Percentiles rank a stretch among this genome's conserved stretches.
Conservation (phyloP, 1,284 basidiomycete genomes). For the Puccinia triticina region DNA sequence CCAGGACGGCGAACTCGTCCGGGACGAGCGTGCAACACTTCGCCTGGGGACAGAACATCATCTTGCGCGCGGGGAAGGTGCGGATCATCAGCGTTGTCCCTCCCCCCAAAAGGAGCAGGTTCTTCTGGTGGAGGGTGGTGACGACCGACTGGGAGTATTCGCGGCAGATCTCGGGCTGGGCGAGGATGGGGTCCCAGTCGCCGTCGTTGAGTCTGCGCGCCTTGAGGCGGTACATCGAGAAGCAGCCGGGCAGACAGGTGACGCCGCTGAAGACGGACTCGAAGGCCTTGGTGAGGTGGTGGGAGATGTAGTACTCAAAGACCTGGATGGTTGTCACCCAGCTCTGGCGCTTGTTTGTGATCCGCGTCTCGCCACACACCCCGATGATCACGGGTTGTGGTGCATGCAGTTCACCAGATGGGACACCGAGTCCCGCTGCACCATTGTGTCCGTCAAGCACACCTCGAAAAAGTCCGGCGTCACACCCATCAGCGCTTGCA, state of each 20-base stretch:
- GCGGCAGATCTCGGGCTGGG: constrained; percentile 95
- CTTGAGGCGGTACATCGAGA: constrained; percentile 99
- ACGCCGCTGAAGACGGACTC: constrained; percentile 99
- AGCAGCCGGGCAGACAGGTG: constrained; percentile 96
- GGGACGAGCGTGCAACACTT: constrained; percentile 93
- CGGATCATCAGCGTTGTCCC: constrained; percentile 94
- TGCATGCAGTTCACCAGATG: constrained; percentile 96
- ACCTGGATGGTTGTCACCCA: constrained; percentile 99
- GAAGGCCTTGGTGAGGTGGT: constrained; percentile 96
- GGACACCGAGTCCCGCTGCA: constrained; percentile 80
- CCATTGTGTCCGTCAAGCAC: constrained; percentile 91
- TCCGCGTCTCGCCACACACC: constrained; percentile 95
- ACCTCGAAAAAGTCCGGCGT: constrained; percentile 99
- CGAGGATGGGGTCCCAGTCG: constrained; percentile 96
- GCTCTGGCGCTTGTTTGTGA: constrained; percentile 94
- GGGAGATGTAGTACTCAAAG: constrained; percentile 87
- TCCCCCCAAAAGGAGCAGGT: constrained; percentile 91
- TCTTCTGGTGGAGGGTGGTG: constrained; percentile 95
- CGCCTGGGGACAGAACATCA: constrained; percentile 98
- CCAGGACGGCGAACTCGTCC: constrained; percentile 86
- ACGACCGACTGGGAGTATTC: constrained; percentile 95
- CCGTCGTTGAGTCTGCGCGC: constrained; percentile 82
- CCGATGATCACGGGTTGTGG: constrained; percentile 99
- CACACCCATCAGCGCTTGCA: constrained; percentile 95
- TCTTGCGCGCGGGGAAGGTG: constrained; percentile 91